A percentile compares a stretch with the other conserved stretches of the same genome.
Conservation (phyloP, 495 filamentous ascomycete species). For the Penicillium salamii region DNA sequence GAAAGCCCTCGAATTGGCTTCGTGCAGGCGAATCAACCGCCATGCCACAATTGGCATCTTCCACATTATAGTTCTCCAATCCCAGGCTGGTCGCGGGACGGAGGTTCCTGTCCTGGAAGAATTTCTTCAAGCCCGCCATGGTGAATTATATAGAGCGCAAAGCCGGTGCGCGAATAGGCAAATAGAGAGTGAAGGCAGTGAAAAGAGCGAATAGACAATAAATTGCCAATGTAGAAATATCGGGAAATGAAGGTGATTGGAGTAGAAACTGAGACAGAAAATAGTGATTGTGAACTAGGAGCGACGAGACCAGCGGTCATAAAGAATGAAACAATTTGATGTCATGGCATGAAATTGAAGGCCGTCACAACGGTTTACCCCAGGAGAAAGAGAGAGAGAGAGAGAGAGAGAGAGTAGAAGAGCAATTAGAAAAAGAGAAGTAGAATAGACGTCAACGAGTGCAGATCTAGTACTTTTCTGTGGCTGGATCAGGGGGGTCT, state of each 20-base stretch:
- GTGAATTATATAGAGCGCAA: constrained; percentile 4
- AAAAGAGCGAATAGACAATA: no score
- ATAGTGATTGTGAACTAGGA: constrained; percentile 12
- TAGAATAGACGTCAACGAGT: constrained; percentile 11
- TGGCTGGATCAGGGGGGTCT: constrained; percentile 27
- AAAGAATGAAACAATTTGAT: constrained; percentile 10
- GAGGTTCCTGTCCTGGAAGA: constrained; percentile 35
- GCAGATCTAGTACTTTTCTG: constrained; percentile 24
- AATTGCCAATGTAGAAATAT: no score
- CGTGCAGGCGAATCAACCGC: constrained; percentile 7
- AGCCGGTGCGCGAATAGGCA: constrained; percentile 1
- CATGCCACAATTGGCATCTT: constrained; percentile 8
- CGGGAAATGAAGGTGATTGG: not conserved
- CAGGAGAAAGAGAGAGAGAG: constrained; percentile 4
- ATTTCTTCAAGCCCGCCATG: constrained; percentile 38
- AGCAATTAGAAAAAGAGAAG: constrained; percentile 3
- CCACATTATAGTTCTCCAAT: not conserved
- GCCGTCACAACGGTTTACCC: constrained; percentile 12
- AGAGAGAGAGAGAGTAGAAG: constrained; percentile 4
- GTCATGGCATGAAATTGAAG: constrained; percentile 19
- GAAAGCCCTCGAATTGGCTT: constrained; percentile 9
- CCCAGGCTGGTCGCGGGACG: constrained; percentile 11
- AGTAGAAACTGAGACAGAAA: not conserved
- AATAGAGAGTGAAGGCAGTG: no score
- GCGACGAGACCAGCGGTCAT: constrained; percentile 17